Evolutionary conservation across 139 green algal species (phyloP), one percentile per base, ranked within the genome.

Genomic region (Closterium sp.): DNA sequence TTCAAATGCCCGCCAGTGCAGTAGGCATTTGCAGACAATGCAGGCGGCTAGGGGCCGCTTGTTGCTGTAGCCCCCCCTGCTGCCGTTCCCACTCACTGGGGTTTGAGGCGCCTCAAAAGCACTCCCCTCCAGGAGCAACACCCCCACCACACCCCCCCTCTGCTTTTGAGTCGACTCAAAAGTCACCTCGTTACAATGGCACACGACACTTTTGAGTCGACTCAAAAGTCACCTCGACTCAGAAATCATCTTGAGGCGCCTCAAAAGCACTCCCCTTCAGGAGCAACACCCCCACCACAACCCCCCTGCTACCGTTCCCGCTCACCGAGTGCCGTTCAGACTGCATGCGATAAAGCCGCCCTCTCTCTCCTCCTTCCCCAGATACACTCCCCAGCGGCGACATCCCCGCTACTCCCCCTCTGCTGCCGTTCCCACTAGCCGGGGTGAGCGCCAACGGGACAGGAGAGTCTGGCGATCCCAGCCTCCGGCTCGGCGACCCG

Each of bases 1-100:
- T 95, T 98, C 95, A 93, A 98, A 98, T 24, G 95, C 94, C 85
- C 97, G 96, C 97, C 97, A 98, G 93, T 99, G 97, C 95, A 98
- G 93, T 93, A 97, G 92, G 9, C 88, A 97, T 45, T 97, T 95
- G 96, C 99, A 99, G 89, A 99, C 95, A 79, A 98, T 88, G 87
- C 98, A 94, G 10, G 98, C 97, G 4, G 97, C 97, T 70, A 99
- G 90, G 0, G 98, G 98, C 28, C 96, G 95, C 21, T 96, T 95
- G 42, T 90, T 24, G 89, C 97, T 94, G 95, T 98, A 99, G 92
- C 97, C 97, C 93, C 90, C 99, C 97, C 96, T 99, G 97, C 91
- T n/a, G n/a, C n/a, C n/a, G n/a, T 50, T 50, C 27, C 62, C 62
- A 79, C 62, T 79, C 62, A 79, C 62, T 10, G 34, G 34, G 34